Percentiles rank a stretch among this genome's conserved stretches.
Evolutionary conservation across 768 basidiomycete genomes (phyloP).

Genomic region (Suillus decipiens): DNA sequence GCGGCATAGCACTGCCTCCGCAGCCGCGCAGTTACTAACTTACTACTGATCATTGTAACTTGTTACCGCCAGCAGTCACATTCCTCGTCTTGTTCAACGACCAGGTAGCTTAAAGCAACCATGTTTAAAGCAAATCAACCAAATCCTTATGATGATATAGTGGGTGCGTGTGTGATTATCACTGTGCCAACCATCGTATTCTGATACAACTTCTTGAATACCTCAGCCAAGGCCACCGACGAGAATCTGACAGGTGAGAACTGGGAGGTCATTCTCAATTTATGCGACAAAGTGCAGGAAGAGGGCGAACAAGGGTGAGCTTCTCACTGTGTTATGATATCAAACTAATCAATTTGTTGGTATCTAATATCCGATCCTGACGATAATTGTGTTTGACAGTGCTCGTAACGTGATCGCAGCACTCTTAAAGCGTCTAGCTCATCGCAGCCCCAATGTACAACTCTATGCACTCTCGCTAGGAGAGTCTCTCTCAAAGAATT

Average conservation of each 20-base stretch:
- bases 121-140: slow-evolving; percentile 74
- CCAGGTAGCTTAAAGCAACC: slow-evolving; percentile 16
- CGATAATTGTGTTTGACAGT: slow-evolving; percentile 42
- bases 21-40: slow-evolving; percentile 15
- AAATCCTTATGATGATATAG: slow-evolving; percentile 89
- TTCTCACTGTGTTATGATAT: slow-evolving; percentile 4
- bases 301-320: slow-evolving; percentile 85
- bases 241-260: slow-evolving; percentile 94
- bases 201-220: not conserved
- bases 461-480: slow-evolving; percentile 87
- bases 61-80: not conserved
- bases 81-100: slow-evolving; percentile 17
- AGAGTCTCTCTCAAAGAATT: slow-evolving; percentile 92
- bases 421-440: slow-evolving; percentile 85
- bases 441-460: slow-evolving; percentile 96
- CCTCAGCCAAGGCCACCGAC: slow-evolving; percentile 90
- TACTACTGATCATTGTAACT: not conserved
- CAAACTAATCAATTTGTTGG: not conserved
- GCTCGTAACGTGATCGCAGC: slow-evolving; percentile 85
- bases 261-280: slow-evolving; percentile 91
- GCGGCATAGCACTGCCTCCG: slow-evolving; percentile 32
- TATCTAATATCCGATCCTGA: slow-evolving; percentile 18
- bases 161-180: slow-evolving; percentile 58
- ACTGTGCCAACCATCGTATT: slow-evolving; percentile 5
- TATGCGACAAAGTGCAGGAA: slow-evolving; percentile 96